These are phyloP conservation scores for Lyophyllum shimeji DNA, from an alignment of 768 basidiomycete genomes.

Conservation along the genomic window DNA sequence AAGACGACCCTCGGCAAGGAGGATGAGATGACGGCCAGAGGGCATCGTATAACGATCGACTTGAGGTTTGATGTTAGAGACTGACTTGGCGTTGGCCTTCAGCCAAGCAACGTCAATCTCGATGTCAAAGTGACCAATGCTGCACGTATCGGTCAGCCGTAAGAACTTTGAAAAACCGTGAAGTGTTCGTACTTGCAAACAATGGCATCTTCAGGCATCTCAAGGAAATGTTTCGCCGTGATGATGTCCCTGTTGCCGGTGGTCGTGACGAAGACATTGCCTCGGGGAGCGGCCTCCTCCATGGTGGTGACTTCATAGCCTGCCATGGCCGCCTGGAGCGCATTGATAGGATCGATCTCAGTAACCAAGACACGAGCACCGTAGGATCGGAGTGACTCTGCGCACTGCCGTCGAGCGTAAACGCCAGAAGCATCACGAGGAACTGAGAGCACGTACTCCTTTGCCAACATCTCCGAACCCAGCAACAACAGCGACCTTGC, in stretches of 20 bases:
- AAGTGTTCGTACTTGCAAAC: slow-evolving; percentile 79
- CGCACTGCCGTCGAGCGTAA: slow-evolving; percentile 64
- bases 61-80: slow-evolving; percentile 95
- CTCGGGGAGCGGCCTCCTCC: slow-evolving; percentile 90
- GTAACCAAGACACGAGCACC: slow-evolving; percentile 95
- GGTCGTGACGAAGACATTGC: slow-evolving; percentile 96
- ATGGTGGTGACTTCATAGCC: slow-evolving; percentile 99
- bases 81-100: slow-evolving; percentile 84
- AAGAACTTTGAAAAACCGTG: not conserved
- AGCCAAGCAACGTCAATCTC: slow-evolving; percentile 99
- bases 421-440: not conserved
- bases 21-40: slow-evolving; percentile 90
- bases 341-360: slow-evolving; percentile 99
- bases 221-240: slow-evolving; percentile 84
- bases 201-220: slow-evolving; percentile 98
- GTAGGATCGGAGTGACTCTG: slow-evolving; percentile 95
- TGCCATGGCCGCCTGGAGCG: slow-evolving; percentile 99
- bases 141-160: slow-evolving; percentile 25
- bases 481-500: slow-evolving; percentile 98
- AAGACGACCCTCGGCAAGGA: slow-evolving; percentile 97
- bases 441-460: slow-evolving; percentile 64
- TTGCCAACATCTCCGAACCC: slow-evolving; percentile 99
- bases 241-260: slow-evolving; percentile 99
- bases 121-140: slow-evolving; percentile 85
- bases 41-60: slow-evolving; percentile 97